Base-by-base conservation (phyloP, 1,284 basidiomycete species). In the Naganishia sp. region DNA sequence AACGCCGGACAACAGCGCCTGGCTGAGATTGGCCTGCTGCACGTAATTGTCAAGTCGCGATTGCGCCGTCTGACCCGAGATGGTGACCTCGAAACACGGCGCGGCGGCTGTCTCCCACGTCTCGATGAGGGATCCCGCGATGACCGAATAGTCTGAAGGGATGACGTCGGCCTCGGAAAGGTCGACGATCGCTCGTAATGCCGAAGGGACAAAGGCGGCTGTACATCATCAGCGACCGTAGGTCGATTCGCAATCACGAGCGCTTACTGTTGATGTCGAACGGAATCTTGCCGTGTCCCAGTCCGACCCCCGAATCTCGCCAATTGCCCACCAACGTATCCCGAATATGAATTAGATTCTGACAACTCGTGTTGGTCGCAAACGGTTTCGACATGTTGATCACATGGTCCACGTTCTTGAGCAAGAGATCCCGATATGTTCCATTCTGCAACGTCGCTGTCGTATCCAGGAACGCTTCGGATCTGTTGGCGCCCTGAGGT, bases 221-320 rank as follows among this genome's bases (percentile, higher is more conserved):
- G 57, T 42, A 3, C 46, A 49, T 64, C 50, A 39, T 53, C 57
- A 45, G n/a, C 28, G 17, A 54, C 15, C 13, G 35, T 39, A 13
- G 13, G 35, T 10, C 35, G 35, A 10, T 13, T 39, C 13, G 25
- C n/a, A 49, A 49, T 32, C 21, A 6, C 32, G 28, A 18, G 39
- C n/a, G 70, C 72, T 35, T 50, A 76, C 74, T 72, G 63, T 82
- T 82, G 31, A 84, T 81, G 70, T 84, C 84, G 68, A 83, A 83
- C 9, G 83, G 81, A 63, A 81, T 82, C 42, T 74, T 74, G 3
- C 83, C 83, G 70, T 79, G 83, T 9, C 83, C 84, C 0, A 83
- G 72, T 0, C 84, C 83, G 52, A 80, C 71, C 65, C 81, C 80
- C 31, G 81, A 83, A 71, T 85, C 84, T 50, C 84, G 73, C 84